Percentiles rank a stretch among this genome's conserved stretches.
Evolutionary conservation across 2,329 filamentous ascomycete species (phyloP).

Genomic region (Westerdykella aurantiaca): DNA sequence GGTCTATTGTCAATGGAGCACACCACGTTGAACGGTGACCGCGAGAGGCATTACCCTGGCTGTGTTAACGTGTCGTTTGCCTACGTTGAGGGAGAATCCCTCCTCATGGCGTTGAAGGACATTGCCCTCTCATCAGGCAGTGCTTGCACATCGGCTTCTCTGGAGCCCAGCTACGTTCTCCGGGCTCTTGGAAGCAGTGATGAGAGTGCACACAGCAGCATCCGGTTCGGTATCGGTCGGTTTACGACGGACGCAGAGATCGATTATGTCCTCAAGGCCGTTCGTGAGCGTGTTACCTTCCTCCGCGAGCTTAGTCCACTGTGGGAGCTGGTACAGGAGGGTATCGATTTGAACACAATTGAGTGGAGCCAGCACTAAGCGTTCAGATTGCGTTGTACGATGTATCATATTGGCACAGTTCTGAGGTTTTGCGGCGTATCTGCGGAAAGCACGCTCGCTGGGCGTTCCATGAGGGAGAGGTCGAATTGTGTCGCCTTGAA

Average conservation of each 20-base stretch:
- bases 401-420: conserved; percentile 22
- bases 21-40: conserved; percentile 83
- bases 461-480: conserved; percentile 14
- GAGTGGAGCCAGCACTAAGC: conserved; percentile 93
- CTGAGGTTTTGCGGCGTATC: conserved; percentile 6
- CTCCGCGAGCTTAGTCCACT: conserved; percentile 89
- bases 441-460: conserved; percentile 18
- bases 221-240: conserved; percentile 92
- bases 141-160: conserved; percentile 91
- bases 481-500: conserved; percentile 1
- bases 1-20: conserved; percentile 87
- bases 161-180: conserved; percentile 94
- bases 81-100: conserved; percentile 95
- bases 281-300: conserved; percentile 84
- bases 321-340: conserved; percentile 97
- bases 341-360: conserved; percentile 90
- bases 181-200: conserved; percentile 92
- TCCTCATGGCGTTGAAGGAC: conserved; percentile 97
- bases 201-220: conserved; percentile 95
- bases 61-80: conserved; percentile 98
- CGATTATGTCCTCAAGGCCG: conserved; percentile 94
- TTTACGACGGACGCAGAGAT: conserved; percentile 96
- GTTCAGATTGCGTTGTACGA: not conserved
- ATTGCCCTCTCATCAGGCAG: conserved; percentile 95
- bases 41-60: conserved; percentile 79